phyloP scores from a whole-genome alignment of 495 filamentous ascomycete species.

The Immersiella caudata region DNA sequence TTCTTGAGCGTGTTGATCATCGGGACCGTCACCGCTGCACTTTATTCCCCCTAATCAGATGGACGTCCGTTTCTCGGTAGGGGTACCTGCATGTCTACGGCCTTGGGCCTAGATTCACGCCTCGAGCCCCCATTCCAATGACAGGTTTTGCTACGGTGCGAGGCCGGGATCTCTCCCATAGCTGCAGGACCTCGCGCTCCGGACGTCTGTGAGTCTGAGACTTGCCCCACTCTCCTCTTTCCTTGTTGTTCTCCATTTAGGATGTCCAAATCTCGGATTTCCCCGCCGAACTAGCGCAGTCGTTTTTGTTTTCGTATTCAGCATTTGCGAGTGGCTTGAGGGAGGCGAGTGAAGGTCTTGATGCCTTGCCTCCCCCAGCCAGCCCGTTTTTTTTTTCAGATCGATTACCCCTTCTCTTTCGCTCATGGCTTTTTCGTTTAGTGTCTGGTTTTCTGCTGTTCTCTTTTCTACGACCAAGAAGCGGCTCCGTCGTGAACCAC shows the following conservation, averaged over 20 bases:
- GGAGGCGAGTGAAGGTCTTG: not conserved
- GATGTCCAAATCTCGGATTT: not conserved
- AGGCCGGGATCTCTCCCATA: not conserved
- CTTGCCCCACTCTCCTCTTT: not conserved
- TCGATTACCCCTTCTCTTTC: not conserved
- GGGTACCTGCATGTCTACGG: constrained; percentile 29
- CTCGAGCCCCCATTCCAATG: not conserved
- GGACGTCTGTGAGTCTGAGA: not conserved
- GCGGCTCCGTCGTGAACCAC: not conserved
- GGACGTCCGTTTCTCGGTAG: constrained; percentile 14
- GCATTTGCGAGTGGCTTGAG: constrained; percentile 2
- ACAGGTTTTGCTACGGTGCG: not conserved
- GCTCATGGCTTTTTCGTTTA: not conserved
- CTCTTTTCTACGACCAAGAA: not conserved
- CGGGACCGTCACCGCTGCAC: constrained; percentile 26
- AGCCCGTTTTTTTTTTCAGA: not conserved
- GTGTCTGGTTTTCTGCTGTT: not conserved
- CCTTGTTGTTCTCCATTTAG: not conserved
- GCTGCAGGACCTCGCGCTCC: constrained; percentile 4
- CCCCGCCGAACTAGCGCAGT: constrained; percentile 8
- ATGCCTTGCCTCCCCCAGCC: not conserved
- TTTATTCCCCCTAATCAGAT: constrained; percentile 29
- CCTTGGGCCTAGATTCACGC: not conserved
- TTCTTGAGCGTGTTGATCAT: constrained; percentile 29
- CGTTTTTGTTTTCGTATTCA: constrained; percentile 10